phyloP scores from a whole-genome alignment of 768 basidiomycete genomes.

The Paxillus involutus region DNA sequence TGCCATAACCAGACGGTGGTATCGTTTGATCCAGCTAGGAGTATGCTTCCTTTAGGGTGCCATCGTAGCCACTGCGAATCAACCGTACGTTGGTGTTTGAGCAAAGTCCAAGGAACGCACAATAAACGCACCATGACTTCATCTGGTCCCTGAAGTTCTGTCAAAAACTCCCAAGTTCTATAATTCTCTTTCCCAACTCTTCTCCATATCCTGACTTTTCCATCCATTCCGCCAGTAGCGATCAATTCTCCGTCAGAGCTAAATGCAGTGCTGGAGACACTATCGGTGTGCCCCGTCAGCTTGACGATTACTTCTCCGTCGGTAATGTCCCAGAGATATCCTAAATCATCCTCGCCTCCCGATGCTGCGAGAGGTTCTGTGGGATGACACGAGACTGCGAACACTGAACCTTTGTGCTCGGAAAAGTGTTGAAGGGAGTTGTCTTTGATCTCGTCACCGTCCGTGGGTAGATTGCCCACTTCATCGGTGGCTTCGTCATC shows the following conservation, averaged over 20 bases:
- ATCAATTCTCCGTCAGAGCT: constrained; percentile 90
- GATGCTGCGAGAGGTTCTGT: constrained; percentile 78
- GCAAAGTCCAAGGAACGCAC: neutral
- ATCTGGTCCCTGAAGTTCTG: constrained; percentile 89
- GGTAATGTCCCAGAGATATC: constrained; percentile 89
- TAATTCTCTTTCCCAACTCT: constrained; percentile 75
- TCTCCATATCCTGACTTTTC: constrained; percentile 89
- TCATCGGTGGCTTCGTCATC: constrained; percentile 57
- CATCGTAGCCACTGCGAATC: constrained; percentile 79
- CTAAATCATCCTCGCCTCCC: constrained; percentile 94
- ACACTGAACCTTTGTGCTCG: constrained; percentile 76
- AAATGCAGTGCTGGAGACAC: constrained; percentile 78
- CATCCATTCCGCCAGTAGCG: constrained; percentile 98
- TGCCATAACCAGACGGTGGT: constrained; percentile 97
- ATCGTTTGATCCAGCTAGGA: constrained; percentile 92
- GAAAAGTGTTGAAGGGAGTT: constrained; percentile 71
- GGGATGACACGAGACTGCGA: constrained; percentile 82
- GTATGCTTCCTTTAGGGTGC: constrained; percentile 91
- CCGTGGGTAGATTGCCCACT: constrained; percentile 41
- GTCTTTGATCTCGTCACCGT: constrained; percentile 46
- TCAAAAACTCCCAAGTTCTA: constrained; percentile 91
- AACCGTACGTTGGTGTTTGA: constrained; percentile 1
- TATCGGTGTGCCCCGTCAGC: constrained; percentile 91
- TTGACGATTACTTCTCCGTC: constrained; percentile 79
- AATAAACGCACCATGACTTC: constrained; percentile 80